Evolutionary conservation across 495 filamentous ascomycete genomes (phyloP).

Genomic region (Penicillium coffeae): DNA sequence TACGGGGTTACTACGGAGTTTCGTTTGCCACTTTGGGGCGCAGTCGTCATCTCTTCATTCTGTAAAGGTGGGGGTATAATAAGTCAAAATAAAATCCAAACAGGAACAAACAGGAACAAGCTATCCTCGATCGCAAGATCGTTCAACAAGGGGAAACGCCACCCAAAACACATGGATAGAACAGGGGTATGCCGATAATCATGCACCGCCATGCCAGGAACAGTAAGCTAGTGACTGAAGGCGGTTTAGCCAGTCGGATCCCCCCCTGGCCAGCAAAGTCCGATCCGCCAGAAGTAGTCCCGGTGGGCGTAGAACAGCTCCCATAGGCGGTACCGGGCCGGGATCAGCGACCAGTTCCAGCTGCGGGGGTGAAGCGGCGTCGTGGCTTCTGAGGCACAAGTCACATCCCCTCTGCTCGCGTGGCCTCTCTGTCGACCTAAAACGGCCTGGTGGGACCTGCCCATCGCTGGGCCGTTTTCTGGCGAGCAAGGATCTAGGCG

Average conservation of each 20-base stretch:
- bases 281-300: slow-evolving; percentile 94
- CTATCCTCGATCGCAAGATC: too few species aligned
- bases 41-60: too few species aligned
- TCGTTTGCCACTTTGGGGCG: too few species aligned
- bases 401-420: background rate
- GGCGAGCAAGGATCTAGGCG: background rate
- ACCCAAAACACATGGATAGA: too few species aligned
- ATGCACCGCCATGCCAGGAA: slow-evolving; percentile 21
- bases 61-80: too few species aligned
- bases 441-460: slow-evolving; percentile 6
- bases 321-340: slow-evolving; percentile 70
- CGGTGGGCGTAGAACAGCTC: slow-evolving; percentile 91
- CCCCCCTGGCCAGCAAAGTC: slow-evolving; percentile 82
- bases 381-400: slow-evolving; percentile 13
- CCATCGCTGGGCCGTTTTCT: background rate
- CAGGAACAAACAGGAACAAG: too few species aligned
- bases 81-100: too few species aligned
- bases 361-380: slow-evolving; percentile 16
- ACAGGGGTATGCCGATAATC: too few species aligned
- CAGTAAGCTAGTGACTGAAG: slow-evolving; percentile 9
- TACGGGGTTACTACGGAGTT: too few species aligned
- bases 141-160: too few species aligned
- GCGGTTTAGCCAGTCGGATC: slow-evolving; percentile 47
- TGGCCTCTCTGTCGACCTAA: background rate
- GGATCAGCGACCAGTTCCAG: slow-evolving; percentile 45